Evolutionary conservation across 225 moss, liverwort and hornwort genomes (phyloP).

Genomic region (Pseudoscleropodium purum): DNA sequence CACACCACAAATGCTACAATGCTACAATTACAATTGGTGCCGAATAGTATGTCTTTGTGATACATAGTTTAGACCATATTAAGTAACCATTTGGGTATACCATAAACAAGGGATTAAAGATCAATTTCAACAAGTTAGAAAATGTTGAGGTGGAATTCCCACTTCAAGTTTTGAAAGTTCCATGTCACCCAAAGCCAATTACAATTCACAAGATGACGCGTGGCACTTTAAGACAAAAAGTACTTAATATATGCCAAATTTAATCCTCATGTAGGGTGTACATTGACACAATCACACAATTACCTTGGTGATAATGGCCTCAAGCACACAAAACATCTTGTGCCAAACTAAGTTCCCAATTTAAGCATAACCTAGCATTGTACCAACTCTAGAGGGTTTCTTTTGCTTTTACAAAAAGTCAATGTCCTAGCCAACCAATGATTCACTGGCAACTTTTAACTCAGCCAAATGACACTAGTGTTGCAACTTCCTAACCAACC

Average conservation of each 20-base stretch:
- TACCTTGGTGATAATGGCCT: neutral
- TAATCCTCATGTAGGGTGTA: too few relatives aligned
- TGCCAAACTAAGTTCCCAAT: neutral
- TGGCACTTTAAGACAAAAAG: neutral
- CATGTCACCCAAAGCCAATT: neutral
- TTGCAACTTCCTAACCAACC: too few relatives aligned
- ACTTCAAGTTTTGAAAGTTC: neutral
- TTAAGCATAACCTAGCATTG: neutral
- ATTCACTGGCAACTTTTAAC: too few relatives aligned
- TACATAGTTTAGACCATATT: neutral
- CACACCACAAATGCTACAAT: neutral
- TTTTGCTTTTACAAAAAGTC: too few relatives aligned
- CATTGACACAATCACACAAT: too few relatives aligned
- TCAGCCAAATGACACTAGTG: too few relatives aligned
- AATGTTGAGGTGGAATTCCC: neutral
- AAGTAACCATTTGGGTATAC: neutral
- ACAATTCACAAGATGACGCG: neutral
- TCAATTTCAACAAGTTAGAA: neutral
- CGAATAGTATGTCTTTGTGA: neutral
- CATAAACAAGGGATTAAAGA: neutral
- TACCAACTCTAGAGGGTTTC: too few relatives aligned
- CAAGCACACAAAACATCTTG: neutral
- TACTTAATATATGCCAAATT: too few relatives aligned
- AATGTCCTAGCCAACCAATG: too few relatives aligned
- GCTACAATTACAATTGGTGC: accelerated